A percentile compares a stretch with the other conserved stretches of the same genome.
These are phyloP conservation scores for Pythium sukuiense DNA, from an alignment of 352 stramenopile genomes.

Conservation along the genomic window DNA sequence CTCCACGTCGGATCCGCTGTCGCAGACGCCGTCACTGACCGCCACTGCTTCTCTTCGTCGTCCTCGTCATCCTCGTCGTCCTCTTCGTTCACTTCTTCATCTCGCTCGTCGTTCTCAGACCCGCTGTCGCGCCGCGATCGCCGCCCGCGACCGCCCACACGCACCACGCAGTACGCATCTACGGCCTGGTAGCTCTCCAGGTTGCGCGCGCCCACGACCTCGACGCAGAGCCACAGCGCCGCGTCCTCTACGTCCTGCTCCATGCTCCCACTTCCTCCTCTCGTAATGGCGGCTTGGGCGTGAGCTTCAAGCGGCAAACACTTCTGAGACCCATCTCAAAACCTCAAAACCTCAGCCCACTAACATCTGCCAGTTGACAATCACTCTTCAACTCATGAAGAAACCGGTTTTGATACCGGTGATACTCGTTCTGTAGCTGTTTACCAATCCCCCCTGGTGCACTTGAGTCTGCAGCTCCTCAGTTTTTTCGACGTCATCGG, in stretches of 20 bases:
- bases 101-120: neutral
- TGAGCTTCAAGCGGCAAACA: conserved; percentile 23
- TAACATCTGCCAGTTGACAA: conserved; percentile 24
- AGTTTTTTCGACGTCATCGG: neutral
- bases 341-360: conserved; percentile 28
- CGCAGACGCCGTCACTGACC: conserved; percentile 35
- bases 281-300: neutral
- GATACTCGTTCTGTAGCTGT: conserved; percentile 10
- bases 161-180: conserved; percentile 71
- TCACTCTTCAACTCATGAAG: conserved; percentile 5
- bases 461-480: neutral
- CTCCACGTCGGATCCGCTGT: conserved; percentile 41
- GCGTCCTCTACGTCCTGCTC: conserved; percentile 2
- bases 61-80: neutral
- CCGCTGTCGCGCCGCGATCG: neutral
- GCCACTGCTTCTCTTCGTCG: conserved; percentile 23
- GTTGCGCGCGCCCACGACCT: conserved; percentile 72
- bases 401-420: conserved; percentile 16
- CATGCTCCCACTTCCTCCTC: neutral
- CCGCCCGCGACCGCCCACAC: conserved; percentile 1
- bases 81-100: neutral
- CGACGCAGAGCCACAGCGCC: conserved; percentile 51
- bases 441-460: conserved; percentile 11
- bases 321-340: conserved; percentile 15
- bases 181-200: conserved; percentile 58